These are phyloP conservation scores for Zymoseptoria tritici DNA, from an alignment of 2,329 filamentous ascomycete species.

Conservation along the genomic window DNA sequence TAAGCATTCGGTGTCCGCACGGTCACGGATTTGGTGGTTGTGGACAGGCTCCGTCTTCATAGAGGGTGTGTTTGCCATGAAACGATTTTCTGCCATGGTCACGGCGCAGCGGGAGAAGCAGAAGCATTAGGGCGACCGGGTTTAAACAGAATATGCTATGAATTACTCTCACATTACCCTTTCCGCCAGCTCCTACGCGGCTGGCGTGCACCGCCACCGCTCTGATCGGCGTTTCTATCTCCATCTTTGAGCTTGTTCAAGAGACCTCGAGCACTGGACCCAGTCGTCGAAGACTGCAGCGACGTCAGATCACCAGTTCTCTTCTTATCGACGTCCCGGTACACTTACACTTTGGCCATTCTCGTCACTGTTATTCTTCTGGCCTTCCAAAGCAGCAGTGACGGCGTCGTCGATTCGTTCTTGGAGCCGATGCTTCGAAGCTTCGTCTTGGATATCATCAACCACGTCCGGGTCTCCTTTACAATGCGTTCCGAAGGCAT, in stretches of 20 bases:
- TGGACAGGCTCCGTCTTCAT: conserved; percentile 48
- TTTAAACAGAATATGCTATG: too few species aligned
- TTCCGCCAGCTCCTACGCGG: neutral
- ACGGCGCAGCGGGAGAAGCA: conserved; percentile 32
- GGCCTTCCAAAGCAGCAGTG: conserved; percentile 7
- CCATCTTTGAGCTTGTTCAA: neutral
- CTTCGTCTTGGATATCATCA: conserved; percentile 49
- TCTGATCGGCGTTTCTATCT: neutral
- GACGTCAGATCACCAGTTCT: neutral
- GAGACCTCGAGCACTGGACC: neutral
- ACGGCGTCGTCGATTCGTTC: conserved; percentile 34
- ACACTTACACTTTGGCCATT: neutral
- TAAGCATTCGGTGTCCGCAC: conserved; percentile 45
- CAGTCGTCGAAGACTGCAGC: neutral
- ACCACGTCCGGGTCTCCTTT: conserved; percentile 45
- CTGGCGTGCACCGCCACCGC: neutral
- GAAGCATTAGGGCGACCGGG: conserved; percentile 27
- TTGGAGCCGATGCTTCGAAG: conserved; percentile 48
- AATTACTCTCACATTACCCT: neutral
- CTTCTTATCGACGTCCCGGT: neutral
- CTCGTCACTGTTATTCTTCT: conserved; percentile 5
- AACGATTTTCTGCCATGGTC: conserved; percentile 42
- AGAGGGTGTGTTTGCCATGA: conserved; percentile 45
- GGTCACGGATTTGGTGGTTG: conserved; percentile 44
- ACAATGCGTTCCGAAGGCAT: conserved; percentile 48